Conservation (phyloP, 1,284 basidiomycete species). For the Malassezia sympodialis region DNA sequence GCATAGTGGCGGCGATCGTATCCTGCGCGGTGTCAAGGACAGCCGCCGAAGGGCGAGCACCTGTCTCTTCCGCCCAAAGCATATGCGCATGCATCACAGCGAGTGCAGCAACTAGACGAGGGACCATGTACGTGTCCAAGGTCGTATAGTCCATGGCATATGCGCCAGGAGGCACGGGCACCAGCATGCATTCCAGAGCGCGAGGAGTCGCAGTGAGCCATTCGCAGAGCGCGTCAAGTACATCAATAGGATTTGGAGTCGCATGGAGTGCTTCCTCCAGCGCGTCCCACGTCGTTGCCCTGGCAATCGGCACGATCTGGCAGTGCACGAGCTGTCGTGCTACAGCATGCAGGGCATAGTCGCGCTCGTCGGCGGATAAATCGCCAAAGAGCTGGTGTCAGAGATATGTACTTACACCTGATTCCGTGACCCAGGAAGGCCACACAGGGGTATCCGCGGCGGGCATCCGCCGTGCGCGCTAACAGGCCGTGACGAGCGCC, state of each 20-base stretch:
- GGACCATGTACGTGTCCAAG: constrained; percentile 12
- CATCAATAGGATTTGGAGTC: not conserved
- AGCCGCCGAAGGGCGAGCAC: not conserved
- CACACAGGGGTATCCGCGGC: not conserved
- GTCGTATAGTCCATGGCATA: constrained; percentile 4
- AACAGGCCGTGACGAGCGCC: not conserved
- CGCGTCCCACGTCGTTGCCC: not conserved
- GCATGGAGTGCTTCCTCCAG: not conserved
- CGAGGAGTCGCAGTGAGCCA: constrained; percentile 1
- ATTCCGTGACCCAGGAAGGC: constrained; percentile 8
- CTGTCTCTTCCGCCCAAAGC: not conserved
- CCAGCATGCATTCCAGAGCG: not conserved
- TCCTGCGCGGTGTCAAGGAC: not conserved
- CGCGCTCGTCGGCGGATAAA: constrained; percentile 1
- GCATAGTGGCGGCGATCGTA: constrained; percentile 4
- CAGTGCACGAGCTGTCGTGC: constrained; percentile 2
- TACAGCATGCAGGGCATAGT: constrained; percentile 1
- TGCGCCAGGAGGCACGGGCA: not conserved
- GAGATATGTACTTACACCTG: not conserved
- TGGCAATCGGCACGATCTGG: constrained; percentile 9
- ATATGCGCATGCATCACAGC: constrained; percentile 5
- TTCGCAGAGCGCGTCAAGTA: not conserved
- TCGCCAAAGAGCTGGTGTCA: not conserved
- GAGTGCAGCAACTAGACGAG: constrained; percentile 8
- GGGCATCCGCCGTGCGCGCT: not conserved